These are phyloP conservation scores for Phialophora tarda DNA, from an alignment of 2,329 filamentous ascomycete species.

Conservation along the genomic window DNA sequence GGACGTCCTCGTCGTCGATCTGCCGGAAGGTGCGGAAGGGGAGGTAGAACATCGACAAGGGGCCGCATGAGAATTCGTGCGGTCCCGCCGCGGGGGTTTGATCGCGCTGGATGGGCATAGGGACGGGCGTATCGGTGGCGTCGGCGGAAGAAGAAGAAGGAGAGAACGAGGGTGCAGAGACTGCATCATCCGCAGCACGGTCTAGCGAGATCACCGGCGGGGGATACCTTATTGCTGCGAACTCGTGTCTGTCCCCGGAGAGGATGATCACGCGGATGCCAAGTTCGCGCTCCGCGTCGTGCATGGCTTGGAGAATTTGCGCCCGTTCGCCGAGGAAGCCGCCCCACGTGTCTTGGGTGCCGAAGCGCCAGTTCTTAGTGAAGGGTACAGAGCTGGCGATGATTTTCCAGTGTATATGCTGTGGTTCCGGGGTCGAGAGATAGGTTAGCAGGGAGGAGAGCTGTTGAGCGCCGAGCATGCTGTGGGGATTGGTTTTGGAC, in stretches of 20 bases:
- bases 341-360: conserved; percentile 89
- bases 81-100: conserved; percentile 52
- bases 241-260: conserved; percentile 94
- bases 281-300: conserved; percentile 74
- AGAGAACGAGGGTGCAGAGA: conserved; percentile 34
- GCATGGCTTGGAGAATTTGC: conserved; percentile 85
- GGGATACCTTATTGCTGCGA: conserved; percentile 81
- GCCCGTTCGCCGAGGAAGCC: conserved; percentile 84
- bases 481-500: conserved; percentile 48
- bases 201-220: conserved; percentile 46
- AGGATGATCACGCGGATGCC: conserved; percentile 81
- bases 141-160: conserved; percentile 23
- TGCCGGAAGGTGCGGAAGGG: conserved; percentile 84
- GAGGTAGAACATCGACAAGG: conserved; percentile 91
- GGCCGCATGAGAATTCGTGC: conserved; percentile 90
- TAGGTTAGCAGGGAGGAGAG: conserved; percentile 79
- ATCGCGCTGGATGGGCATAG: conserved; percentile 24
- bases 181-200: not conserved
- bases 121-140: not conserved
- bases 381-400: conserved; percentile 90
- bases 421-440: conserved; percentile 72
- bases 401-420: conserved; percentile 90
- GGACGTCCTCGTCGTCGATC: conserved; percentile 78
- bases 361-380: conserved; percentile 95
- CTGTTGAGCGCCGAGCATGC: conserved; percentile 84